Evolutionary conservation across 805 yeast species (phyloP).

Genomic region (Lipomyces spencermartinsiae): DNA sequence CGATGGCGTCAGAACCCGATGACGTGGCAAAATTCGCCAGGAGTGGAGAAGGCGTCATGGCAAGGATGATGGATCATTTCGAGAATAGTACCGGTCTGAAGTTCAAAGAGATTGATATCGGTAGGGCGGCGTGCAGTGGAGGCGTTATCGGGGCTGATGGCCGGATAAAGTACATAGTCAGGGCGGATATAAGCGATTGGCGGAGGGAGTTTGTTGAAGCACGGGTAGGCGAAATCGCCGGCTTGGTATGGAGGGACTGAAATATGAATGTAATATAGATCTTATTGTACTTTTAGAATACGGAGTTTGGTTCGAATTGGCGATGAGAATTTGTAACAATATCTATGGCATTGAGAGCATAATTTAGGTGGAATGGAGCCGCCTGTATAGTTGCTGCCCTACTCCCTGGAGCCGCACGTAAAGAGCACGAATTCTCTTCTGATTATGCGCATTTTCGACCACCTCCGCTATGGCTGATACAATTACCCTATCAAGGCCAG

Average conservation of each 20-base stretch:
- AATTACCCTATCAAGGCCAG: slow-evolving; percentile 47
- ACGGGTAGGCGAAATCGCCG: slow-evolving; percentile 14
- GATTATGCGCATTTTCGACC: background rate
- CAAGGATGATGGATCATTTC: slow-evolving; percentile 14
- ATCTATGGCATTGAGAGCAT: too few relatives aligned
- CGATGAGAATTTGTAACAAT: background rate
- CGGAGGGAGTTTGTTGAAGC: slow-evolving; percentile 4
- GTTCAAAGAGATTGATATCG: slow-evolving; percentile 2
- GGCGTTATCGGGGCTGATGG: slow-evolving; percentile 26
- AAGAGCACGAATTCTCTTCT: background rate
- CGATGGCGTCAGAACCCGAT: slow-evolving; percentile 18
- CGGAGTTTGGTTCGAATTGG: background rate
- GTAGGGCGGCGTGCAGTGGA: slow-evolving; percentile 19
- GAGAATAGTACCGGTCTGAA: slow-evolving; percentile 18
- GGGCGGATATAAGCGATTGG: slow-evolving; percentile 6
- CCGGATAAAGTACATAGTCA: slow-evolving; percentile 17
- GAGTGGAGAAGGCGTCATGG: background rate
- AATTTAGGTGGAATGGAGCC: too few relatives aligned
- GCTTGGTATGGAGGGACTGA: slow-evolving; percentile 3
- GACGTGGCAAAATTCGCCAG: slow-evolving; percentile 15
- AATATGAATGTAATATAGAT: background rate
- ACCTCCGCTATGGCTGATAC: slow-evolving; percentile 6
- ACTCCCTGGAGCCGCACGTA: too few relatives aligned
- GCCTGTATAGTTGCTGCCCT: too few relatives aligned
- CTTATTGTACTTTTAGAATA: background rate